Base-by-base conservation (phyloP, 202 grass and related monocot species). In the Bolboschoenoplectus hybrid region DNA sequence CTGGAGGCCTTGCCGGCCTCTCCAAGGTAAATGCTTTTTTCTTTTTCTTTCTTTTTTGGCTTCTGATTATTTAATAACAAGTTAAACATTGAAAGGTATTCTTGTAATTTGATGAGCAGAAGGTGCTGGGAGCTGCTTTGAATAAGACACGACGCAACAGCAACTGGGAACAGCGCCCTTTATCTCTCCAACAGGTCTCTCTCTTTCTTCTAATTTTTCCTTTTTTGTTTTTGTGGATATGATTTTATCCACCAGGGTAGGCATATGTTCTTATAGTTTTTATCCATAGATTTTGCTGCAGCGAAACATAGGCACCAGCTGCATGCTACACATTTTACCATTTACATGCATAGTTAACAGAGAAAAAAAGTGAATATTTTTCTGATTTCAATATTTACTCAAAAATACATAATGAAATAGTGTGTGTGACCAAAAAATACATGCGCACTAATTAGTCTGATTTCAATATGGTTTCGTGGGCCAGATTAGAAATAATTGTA, bases 101-200 rank as follows among this genome's bases (percentile, higher is more conserved):
- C 2, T 78, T 78, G 13, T 79, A 57, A 39, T 58, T 10, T 60
- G 51, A 58, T n/a, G 6, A 79, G 51, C 81, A 98, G 93, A 87
- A 95, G 91, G 89, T 93, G 88, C 78, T 98, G 85, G 95, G 93
- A 98, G 87, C 89, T 91, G 87, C 88, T 90, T 88, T 95, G 85
- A 98, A 98, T 82, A 95, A 98, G 84, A 85, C 93, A 67, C 87
- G 90, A 0, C 81, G 95, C 7, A 95, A 93, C 87, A 95, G 93
- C 81, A 93, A 98, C 84, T 95, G 95, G 95, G 95, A 98, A 74
- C 89, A 95, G 65, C 88, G 95, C 9, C 93, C 91, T 80, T 89
- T 98, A 52, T 91, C 85, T 84, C 93, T 92, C 86, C 91, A 98
- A 74, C 95, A 93, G 95, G 93, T 97, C 20, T 83, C 74, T 82